Percentiles rank a stretch among this genome's conserved stretches.
Conservation (phyloP, 352 stramenopile genomes). For the Phytophthora fragariae region DNA sequence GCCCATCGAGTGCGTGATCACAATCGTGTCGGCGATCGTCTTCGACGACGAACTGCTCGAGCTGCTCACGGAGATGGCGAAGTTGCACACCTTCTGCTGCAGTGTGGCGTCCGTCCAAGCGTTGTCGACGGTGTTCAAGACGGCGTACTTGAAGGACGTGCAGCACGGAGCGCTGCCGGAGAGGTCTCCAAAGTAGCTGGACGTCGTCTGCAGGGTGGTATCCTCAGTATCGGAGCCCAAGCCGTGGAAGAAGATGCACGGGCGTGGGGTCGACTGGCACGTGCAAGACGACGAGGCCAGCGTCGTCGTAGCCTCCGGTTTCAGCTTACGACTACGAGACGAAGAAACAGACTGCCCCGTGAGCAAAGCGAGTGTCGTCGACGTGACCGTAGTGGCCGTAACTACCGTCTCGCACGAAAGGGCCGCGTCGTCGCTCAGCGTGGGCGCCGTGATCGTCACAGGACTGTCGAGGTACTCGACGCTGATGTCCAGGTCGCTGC, state of each 20-base stretch:
- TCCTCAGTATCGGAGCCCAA: constrained; percentile 21
- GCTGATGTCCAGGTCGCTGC: not conserved
- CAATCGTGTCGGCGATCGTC: constrained; percentile 35
- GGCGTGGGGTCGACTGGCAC: constrained; percentile 18
- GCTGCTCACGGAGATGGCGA: constrained; percentile 25
- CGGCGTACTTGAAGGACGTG: constrained; percentile 29
- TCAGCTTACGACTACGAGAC: not conserved
- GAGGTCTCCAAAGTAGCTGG: constrained; percentile 35
- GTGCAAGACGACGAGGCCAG: constrained; percentile 26
- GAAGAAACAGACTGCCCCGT: constrained; percentile 7
- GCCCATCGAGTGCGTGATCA: constrained; percentile 48
- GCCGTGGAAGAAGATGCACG: constrained; percentile 45
- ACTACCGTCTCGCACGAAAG: constrained; percentile 20
- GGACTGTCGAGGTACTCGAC: constrained; percentile 19
- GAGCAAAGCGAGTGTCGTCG: constrained; percentile 15
- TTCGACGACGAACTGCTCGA: constrained; percentile 18
- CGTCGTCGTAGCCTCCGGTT: constrained; percentile 4
- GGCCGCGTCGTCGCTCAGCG: not conserved
- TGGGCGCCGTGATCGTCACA: constrained; percentile 14
- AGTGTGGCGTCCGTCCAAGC: constrained; percentile 30
- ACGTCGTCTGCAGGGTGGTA: constrained; percentile 19
- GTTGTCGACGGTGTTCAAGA: constrained; percentile 34
- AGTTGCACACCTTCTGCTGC: constrained; percentile 40
- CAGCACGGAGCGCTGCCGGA: constrained; percentile 39
- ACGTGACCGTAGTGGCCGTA: constrained; percentile 6